phyloP scores from a whole-genome alignment of 495 filamentous ascomycete genomes.

The Lepraria neglecta region DNA sequence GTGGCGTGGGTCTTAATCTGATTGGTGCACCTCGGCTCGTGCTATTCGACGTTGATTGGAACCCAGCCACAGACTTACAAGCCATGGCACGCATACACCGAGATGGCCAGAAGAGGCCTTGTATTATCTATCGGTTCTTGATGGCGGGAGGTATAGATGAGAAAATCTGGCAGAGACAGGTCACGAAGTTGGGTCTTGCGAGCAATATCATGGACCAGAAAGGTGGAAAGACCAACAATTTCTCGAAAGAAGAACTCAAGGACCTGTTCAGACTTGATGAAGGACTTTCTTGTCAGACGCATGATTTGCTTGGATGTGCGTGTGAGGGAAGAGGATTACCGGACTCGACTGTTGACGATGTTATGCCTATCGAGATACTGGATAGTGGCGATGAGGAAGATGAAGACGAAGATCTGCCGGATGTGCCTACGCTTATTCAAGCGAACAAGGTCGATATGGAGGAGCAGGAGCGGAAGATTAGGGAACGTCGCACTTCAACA shows the following conservation, averaged over 20 bases:
- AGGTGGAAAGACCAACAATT: conserved; percentile 43
- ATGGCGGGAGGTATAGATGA: conserved; percentile 71
- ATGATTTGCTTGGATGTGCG: conserved; percentile 61
- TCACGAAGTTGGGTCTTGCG: conserved; percentile 67
- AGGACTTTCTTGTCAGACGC: conserved; percentile 54
- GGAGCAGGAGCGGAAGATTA: conserved; percentile 49
- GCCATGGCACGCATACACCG: conserved; percentile 83
- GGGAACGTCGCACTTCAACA: conserved; percentile 8
- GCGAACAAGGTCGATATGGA: conserved; percentile 58
- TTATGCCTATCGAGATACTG: conserved; percentile 28
- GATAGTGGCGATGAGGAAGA: conserved; percentile 34
- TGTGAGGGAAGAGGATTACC: conserved; percentile 55
- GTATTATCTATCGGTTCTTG: conserved; percentile 68
- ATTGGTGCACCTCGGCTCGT: conserved; percentile 70
- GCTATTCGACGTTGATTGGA: conserved; percentile 81
- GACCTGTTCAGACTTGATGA: conserved; percentile 68
- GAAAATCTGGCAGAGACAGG: conserved; percentile 79
- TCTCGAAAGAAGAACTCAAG: conserved; percentile 61
- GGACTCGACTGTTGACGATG: conserved; percentile 19
- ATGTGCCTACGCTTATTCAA: conserved; percentile 43
- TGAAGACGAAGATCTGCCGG: conserved; percentile 36
- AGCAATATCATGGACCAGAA: conserved; percentile 63
- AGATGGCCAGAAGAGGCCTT: conserved; percentile 66
- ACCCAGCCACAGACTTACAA: conserved; percentile 72
- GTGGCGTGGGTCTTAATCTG: conserved; percentile 70